Base-by-base conservation (phyloP, 352 stramenopile genomes). In the Blastocystis sp. region DNA sequence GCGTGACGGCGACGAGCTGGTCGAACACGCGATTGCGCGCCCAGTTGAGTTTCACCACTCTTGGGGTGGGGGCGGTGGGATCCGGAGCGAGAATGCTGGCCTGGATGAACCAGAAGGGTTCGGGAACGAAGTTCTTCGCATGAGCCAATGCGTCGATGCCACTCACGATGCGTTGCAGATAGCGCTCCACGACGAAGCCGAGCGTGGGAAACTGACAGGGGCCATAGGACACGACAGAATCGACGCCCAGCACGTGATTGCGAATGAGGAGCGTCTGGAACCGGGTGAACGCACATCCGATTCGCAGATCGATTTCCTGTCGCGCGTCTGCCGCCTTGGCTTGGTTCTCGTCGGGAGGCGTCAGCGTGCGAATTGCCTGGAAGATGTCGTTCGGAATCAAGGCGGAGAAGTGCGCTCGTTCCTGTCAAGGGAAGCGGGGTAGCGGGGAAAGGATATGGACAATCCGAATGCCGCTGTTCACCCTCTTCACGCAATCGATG, bases 171-270 rank as follows among this genome's bases (percentile, higher is more conserved):
- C 93, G 93, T 41, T 91, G 92, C 62, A 96, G 91, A 88, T 95
- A 97, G 62, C 96, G 93, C 70, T 98, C 95, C 19, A 98, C 96
- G 41, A 98, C 94, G 88, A 98, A 98, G 35, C 96, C 98, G 31
- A 99, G 94, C 10, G 97, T 99, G 0, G 98, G 98, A 91, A 99
- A 99, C 91, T 99, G 98, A 88, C 98, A 99, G 1, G 98, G 97
- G 10, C 98, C 98, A 92, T 99, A 99, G 91, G 94, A 98, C 67
- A 99, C 94, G 6, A 99, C 95, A 6, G 91, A 66, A 9, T 91
- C 35, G 19, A 79, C 90, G 80, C 91, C 79, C 13, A 92, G 79
- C 50, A 80, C 80, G 29, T 90, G 67, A 65, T 93, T 92, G 37
- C 82, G 88, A 16, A 98, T 93, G 21, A 95, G 94, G 90, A 98